These are phyloP conservation scores for Hordeum marinum DNA, from an alignment of 176 grass and related monocot genomes.

Conservation along the genomic window DNA sequence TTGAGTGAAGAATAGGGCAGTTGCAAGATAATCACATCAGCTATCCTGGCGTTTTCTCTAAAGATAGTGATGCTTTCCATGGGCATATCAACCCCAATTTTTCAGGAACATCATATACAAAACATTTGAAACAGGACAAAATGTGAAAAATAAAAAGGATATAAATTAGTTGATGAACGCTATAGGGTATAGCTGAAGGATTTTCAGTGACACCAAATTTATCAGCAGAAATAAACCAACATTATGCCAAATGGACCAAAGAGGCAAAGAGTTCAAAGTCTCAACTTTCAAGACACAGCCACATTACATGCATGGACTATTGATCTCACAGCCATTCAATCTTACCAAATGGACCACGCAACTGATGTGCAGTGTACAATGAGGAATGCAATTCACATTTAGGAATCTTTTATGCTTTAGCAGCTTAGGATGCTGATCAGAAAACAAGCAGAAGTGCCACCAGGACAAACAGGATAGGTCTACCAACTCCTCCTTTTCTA, in stretches of 20 bases:
- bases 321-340: not conserved
- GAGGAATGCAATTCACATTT: not conserved
- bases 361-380: not conserved
- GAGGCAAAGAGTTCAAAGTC: not conserved
- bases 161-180: not conserved
- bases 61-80: not conserved
- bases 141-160: not conserved
- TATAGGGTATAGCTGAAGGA: not conserved
- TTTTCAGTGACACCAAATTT: not conserved
- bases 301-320: not conserved
- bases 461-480: constrained; percentile 1
- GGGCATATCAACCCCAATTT: not conserved
- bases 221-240: not conserved
- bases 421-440: not conserved
- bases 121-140: not conserved
- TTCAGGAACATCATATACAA: not conserved
- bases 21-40: not conserved
- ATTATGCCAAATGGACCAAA: not conserved
- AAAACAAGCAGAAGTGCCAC: not conserved
- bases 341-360: constrained; percentile 12
- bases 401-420: not conserved
- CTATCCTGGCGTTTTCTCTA: not conserved
- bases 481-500: not conserved
- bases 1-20: not conserved
- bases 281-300: not conserved